A percentile compares a stretch with the other conserved stretches of the same genome.
phyloP scores from a whole-genome alignment of 1,139 yeast species.

The Suhomyces maxii region DNA sequence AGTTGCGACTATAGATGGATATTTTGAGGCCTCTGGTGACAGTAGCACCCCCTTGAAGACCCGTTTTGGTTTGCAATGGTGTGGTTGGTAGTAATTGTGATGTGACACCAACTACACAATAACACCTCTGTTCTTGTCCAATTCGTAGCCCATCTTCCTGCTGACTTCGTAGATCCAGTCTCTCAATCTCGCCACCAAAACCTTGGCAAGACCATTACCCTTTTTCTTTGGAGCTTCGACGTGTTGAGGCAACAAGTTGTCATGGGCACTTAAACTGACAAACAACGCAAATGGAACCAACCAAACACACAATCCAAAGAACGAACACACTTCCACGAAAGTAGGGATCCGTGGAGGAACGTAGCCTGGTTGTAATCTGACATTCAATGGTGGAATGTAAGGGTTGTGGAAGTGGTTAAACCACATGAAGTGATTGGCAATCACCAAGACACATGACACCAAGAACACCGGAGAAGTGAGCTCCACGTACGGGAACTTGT shows the following conservation, averaged over 20 bases:
- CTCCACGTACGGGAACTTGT: conserved; percentile 80
- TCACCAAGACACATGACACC: conserved; percentile 68
- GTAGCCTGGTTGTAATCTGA: conserved; percentile 56
- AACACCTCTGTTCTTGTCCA: conserved; percentile 59
- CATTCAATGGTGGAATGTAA: conserved; percentile 55
- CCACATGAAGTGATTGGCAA: conserved; percentile 87
- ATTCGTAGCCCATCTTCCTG: conserved; percentile 60
- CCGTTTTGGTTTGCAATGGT: too few relatives aligned
- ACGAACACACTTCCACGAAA: conserved; percentile 87
- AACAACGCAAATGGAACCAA: conserved; percentile 89
- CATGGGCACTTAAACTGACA: conserved; percentile 90
- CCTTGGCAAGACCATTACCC: conserved; percentile 60
- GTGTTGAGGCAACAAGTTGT: conserved; percentile 75
- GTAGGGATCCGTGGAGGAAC: conserved; percentile 72
- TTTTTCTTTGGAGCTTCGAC: conserved; percentile 29
- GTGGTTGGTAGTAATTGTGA: too few relatives aligned
- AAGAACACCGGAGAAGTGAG: conserved; percentile 72
- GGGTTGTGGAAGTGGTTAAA: conserved; percentile 80
- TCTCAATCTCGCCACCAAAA: conserved; percentile 55
- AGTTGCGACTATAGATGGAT: too few relatives aligned
- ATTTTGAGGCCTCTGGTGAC: too few relatives aligned
- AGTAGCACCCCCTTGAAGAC: too few relatives aligned
- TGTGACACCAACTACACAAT: conserved; percentile 28
- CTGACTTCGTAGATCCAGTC: conserved; percentile 49
- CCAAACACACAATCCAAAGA: conserved; percentile 94